Evolutionary conservation across 208 protist genomes (phyloP).

Genomic region (Leishmania braziliensis): DNA sequence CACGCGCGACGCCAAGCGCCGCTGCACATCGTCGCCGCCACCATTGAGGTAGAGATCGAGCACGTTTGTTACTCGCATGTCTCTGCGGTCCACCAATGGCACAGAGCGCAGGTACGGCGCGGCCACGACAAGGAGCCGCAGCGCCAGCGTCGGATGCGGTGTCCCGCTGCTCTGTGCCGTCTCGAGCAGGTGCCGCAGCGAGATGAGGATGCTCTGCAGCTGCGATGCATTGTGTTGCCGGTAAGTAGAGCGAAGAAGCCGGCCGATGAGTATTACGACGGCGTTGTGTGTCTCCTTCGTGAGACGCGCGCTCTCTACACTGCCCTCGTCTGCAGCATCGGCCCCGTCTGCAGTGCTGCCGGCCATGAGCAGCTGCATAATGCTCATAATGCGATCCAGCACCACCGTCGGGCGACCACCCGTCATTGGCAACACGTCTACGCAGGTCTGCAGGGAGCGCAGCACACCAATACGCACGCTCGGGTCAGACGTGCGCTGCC

Average conservation of each 20-base stretch:
- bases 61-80: slow-evolving; percentile 35
- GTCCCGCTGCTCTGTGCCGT: slow-evolving; percentile 11
- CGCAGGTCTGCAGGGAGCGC: slow-evolving; percentile 52
- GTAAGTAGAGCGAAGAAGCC: slow-evolving; percentile 48
- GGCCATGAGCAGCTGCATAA: slow-evolving; percentile 26
- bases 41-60: slow-evolving; percentile 40
- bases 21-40: slow-evolving; percentile 36
- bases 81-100: slow-evolving; percentile 55
- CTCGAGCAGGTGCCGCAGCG: slow-evolving; percentile 26
- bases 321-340: background rate
- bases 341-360: slow-evolving; percentile 4
- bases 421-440: slow-evolving; percentile 54
- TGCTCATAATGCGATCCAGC: slow-evolving; percentile 34
- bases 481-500: slow-evolving; percentile 29
- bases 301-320: slow-evolving; percentile 18
- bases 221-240: slow-evolving; percentile 56
- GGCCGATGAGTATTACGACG: slow-evolving; percentile 36
- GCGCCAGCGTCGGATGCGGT: slow-evolving; percentile 22
- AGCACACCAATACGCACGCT: slow-evolving; percentile 51
- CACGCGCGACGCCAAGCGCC: slow-evolving; percentile 45
- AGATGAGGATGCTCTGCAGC: slow-evolving; percentile 60
- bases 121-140: slow-evolving; percentile 50
- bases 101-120: slow-evolving; percentile 74
- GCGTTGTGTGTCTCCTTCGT: slow-evolving; percentile 32
- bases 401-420: slow-evolving; percentile 55